Base-by-base conservation (phyloP, 768 basidiomycete genomes). In the Tylopilus subfusipes region DNA sequence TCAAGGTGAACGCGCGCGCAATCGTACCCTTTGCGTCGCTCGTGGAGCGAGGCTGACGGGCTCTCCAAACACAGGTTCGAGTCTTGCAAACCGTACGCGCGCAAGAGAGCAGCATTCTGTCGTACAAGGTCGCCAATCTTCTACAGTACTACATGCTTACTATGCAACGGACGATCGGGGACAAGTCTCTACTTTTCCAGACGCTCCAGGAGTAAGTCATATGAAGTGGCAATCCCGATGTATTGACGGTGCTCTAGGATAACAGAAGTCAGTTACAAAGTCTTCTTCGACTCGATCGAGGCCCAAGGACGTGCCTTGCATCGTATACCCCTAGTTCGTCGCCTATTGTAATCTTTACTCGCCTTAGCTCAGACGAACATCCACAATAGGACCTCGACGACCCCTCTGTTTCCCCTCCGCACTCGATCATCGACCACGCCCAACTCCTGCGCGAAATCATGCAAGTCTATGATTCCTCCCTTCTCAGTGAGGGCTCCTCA, bases 61-160 rank as follows among this genome's bases (percentile, higher is more conserved):
- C 24, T 18, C 13, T 36, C 33, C 16, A 3, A 27, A 40, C 50
- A 7, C 60, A 95, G 90, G 76, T 89, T 31, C 84, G 96, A 25
- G 88, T 98, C n/a, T 84, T 90, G 63, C 94, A 98, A 68, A 97
- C 94, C 4, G 83, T 97, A 30, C 83, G 88, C 40, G 90, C 88
- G 1, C 96, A 99, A 67, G 96, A 98, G 70, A 94, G 91, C 61
- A 86, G 88, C 55, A 93, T 98, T 54, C 82, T 88, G 42, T 84
- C 90, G 0, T 99, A 93, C 75, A 94, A 92, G 69, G 85, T 98
- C 48, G 87, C 93, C 44, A 98, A 96, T 63, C 76, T 98, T n/a
- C 72, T 99, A 10, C 92, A 96, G 60, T 99, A 98, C 67, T 99
- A 98, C 68, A 75, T 86, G 66, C 70, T 93, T 30, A 98, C 94